Conservation (phyloP, 2,329 filamentous ascomycete genomes). For the Colletotrichum acutatum region DNA sequence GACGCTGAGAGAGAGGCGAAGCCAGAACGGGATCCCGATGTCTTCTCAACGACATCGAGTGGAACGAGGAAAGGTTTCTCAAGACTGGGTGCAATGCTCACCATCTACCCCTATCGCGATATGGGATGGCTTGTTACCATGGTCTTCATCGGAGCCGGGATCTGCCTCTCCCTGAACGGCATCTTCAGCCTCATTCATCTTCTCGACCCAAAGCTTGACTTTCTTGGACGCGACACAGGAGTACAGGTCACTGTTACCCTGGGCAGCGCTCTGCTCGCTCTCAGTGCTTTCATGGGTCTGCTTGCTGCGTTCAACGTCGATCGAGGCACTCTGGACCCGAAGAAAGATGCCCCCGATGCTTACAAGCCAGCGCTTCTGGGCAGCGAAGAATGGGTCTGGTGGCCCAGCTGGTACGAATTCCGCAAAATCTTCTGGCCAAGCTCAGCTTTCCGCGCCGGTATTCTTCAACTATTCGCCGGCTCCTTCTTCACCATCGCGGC, state of each 20-base stretch:
- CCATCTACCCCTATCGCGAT: slow-evolving; percentile 29
- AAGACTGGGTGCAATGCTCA: slow-evolving; percentile 25
- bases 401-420: slow-evolving; percentile 17
- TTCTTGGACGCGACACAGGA: not conserved
- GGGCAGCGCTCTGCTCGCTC: slow-evolving; percentile 13
- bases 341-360: slow-evolving; percentile 22
- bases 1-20: slow-evolving; percentile 25
- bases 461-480: slow-evolving; percentile 23
- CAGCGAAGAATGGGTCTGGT: slow-evolving; percentile 31
- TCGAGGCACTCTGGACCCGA: slow-evolving; percentile 12
- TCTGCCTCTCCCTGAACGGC: slow-evolving; percentile 21
- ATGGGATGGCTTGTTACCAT: slow-evolving; percentile 33
- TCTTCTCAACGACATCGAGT: not conserved
- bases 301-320: slow-evolving; percentile 31
- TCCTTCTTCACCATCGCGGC: slow-evolving; percentile 25
- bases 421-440: slow-evolving; percentile 9
- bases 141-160: slow-evolving; percentile 11
- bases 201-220: not conserved
- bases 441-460: slow-evolving; percentile 23
- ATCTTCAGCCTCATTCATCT: slow-evolving; percentile 22
- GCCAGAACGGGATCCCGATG: slow-evolving; percentile 17
- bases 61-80: slow-evolving; percentile 2
- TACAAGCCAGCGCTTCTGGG: slow-evolving; percentile 28
- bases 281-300: slow-evolving; percentile 20
- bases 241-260: slow-evolving; percentile 5